Percentiles rank a stretch among this genome's conserved stretches.
phyloP scores from a whole-genome alignment of 176 grass and related monocot genomes.

The Lolium perenne region DNA sequence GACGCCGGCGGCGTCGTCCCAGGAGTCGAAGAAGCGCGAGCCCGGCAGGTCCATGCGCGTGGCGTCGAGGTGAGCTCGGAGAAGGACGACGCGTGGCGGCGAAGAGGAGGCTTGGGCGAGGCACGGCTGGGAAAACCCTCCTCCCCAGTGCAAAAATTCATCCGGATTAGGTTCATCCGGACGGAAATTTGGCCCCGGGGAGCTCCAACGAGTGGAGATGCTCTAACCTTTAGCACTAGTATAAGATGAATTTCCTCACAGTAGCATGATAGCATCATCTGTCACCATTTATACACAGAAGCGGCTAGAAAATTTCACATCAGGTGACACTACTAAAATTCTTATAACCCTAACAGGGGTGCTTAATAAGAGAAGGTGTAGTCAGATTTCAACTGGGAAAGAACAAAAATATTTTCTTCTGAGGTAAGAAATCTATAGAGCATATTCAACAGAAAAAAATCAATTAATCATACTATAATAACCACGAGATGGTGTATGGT shows the following conservation, averaged over 20 bases:
- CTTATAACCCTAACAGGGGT: neutral
- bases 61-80: too few relatives aligned
- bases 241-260: neutral
- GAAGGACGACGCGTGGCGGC: too few relatives aligned
- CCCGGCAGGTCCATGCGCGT: too few relatives aligned
- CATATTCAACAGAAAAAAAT: slow-evolving; percentile 17
- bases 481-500: slow-evolving; percentile 1
- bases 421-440: neutral
- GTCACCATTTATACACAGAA: neutral
- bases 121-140: too few relatives aligned
- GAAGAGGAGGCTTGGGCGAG: too few relatives aligned
- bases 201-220: too few relatives aligned
- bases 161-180: too few relatives aligned
- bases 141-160: too few relatives aligned
- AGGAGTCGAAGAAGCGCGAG: too few relatives aligned
- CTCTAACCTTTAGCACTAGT: neutral
- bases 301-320: neutral
- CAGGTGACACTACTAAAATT: neutral
- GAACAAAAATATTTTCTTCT: neutral
- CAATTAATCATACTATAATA: slow-evolving; percentile 31
- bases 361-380: neutral
- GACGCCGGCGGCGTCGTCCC: too few relatives aligned
- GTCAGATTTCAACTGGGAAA: slow-evolving; percentile 18
- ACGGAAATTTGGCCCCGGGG: too few relatives aligned
- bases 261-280: neutral